phyloP scores from a whole-genome alignment of 192 early-diverging fungal genomes.

The Backusella psychrophila region DNA sequence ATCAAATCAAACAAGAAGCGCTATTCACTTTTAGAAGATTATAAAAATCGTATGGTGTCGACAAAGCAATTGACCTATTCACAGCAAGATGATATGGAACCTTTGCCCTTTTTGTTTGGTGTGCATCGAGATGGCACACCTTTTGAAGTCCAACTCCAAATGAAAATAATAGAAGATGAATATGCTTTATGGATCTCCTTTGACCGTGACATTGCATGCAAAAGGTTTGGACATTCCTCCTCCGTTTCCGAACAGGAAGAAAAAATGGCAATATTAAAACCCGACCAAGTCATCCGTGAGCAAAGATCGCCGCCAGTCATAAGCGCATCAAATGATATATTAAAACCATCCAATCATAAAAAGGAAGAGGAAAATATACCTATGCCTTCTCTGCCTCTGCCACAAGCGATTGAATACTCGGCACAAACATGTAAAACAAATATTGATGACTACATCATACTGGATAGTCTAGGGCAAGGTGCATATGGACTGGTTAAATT shows the following conservation, averaged over 20 bases:
- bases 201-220: constrained; percentile 47
- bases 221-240: constrained; percentile 20
- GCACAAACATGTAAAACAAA: constrained; percentile 39
- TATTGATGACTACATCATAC: constrained; percentile 61
- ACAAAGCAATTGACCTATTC: constrained; percentile 11
- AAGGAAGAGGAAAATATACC: background rate
- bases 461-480: constrained; percentile 64
- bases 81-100: constrained; percentile 1
- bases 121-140: constrained; percentile 61
- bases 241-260: background rate
- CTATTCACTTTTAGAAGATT: background rate
- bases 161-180: constrained; percentile 48
- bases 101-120: constrained; percentile 41
- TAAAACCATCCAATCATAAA: background rate
- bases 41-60: background rate
- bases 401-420: constrained; percentile 34
- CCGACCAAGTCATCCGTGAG: background rate
- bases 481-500: constrained; percentile 72
- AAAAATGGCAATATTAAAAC: background rate
- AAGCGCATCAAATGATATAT: background rate
- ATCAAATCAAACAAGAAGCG: background rate
- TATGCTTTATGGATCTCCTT: constrained; percentile 66
- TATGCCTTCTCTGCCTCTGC: background rate
- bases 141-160: constrained; percentile 58
- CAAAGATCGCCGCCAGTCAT: background rate